Evolutionary conservation across 2,329 filamentous ascomycete genomes (phyloP), one percentile per base, ranked within the genome.

Genomic region (Diaporthe sp.): DNA sequence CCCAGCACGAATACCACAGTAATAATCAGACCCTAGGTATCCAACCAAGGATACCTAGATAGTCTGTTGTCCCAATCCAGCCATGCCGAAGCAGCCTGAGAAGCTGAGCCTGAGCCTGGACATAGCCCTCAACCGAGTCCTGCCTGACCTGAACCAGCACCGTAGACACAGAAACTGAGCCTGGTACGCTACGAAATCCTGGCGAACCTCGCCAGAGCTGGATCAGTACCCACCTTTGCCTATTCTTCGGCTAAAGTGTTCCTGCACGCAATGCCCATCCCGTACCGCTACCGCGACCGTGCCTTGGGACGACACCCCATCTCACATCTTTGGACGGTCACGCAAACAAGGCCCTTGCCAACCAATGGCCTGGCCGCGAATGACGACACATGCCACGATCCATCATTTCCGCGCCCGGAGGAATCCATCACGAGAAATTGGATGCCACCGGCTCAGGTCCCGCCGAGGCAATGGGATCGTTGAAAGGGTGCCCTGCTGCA

Each of bases 381-480:
- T 70, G 65, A 70, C 65, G 65, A 55, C 65, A 70, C 65, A 70
- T 70, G 65, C 49, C 65, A 70, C 65, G 65, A 70, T 55, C 49
- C 65, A 70, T 70, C 65, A 70, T 70, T 70, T 70, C 65, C 65
- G 65, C 49, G 65, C n/a, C 49, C 65, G 65, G 65, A 70, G 65
- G 65, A 70, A 70, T 70, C 65, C 34, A 70, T 70, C 65, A 70
- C 65, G 65, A 70, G 65, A 70, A 70, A 70, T 70, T 70, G 65
- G 15, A 70, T 70, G 65, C 65, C 65, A 55, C 65, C 65, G 65
- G 65, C 49, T 42, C n/a, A 70, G 49, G 46, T 70, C 49, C 65
- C 65, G 65, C 65, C 65, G 65, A 70, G 65, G 65, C 65, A 53
- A 68, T 68, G 65, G 65, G 65, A 68, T 68, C 22, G 65, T 68